phyloP scores from a whole-genome alignment of 2,329 filamentous ascomycete genomes.

The Blastomyces gilchristii region DNA sequence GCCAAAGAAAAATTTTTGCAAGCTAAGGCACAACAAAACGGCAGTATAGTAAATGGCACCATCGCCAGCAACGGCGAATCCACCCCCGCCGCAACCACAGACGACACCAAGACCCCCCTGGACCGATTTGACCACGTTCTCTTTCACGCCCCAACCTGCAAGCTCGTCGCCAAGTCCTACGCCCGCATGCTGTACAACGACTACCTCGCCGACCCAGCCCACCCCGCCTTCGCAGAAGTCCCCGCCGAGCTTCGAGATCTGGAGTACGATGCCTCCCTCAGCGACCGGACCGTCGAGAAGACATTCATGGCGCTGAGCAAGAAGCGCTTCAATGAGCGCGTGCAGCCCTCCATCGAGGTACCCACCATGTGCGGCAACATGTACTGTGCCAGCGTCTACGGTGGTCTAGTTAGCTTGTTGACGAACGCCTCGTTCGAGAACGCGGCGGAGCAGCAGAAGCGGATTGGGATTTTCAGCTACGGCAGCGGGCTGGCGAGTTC shows the following conservation, averaged over 20 bases:
- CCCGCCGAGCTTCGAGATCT: constrained; percentile 66
- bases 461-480: constrained; percentile 68
- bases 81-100: constrained; percentile 18
- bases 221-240: constrained; percentile 61
- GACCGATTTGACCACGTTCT: constrained; percentile 76
- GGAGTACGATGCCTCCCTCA: constrained; percentile 67
- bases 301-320: constrained; percentile 75
- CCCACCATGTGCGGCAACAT: constrained; percentile 64
- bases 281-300: constrained; percentile 77
- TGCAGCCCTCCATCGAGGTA: constrained; percentile 62
- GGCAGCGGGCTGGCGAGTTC: constrained; percentile 68
- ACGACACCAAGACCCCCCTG: constrained; percentile 50
- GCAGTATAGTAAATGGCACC: constrained; percentile 32
- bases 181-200: constrained; percentile 78
- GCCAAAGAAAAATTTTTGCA: constrained; percentile 57
- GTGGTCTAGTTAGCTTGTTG: constrained; percentile 50
- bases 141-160: constrained; percentile 81
- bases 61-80: constrained; percentile 19
- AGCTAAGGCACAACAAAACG: constrained; percentile 32
- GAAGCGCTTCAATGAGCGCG: constrained; percentile 72
- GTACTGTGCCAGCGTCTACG: constrained; percentile 53
- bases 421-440: constrained; percentile 50
- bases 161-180: constrained; percentile 77
- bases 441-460: constrained; percentile 53
- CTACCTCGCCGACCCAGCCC: constrained; percentile 60